Evolutionary conservation across 2,329 filamentous ascomycete species (phyloP), one percentile per base, ranked within the genome.

Genomic region (Trichoderma gracile): DNA sequence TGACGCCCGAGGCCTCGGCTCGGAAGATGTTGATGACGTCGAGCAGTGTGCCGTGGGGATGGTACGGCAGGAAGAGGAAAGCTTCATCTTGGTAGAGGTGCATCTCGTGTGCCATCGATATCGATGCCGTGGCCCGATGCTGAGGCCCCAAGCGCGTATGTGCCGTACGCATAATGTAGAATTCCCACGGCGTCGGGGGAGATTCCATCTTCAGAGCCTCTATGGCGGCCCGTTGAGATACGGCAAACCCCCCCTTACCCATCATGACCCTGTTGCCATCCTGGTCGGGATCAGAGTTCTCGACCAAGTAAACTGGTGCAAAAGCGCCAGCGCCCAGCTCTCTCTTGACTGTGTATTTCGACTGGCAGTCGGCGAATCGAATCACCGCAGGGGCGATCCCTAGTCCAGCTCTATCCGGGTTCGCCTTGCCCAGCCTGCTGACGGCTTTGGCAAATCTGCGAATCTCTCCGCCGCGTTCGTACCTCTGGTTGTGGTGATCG

Each of bases 161-260:
- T 1, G 91, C 87, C 63, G 92, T 86, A 1, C 92, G 89, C 80
- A 98, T 92, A 77, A 99, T 96, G 78, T 97, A 91, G 73, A 98
- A 99, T 74, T 99, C 95, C 95, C 95, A 99, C 0, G 91, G 84
- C 5, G 88, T 90, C 0, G 94, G 91, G 0, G 93, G 92, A 38
- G 90, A 86, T 78, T 99, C 95, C 87, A 97, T 93, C 78, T 99
- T 99, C 70, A 99, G 82, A 1, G 95, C 95, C 76, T 97, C 93
- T 5, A 95, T 82, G 1, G 80, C 68, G 49, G 80, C 80, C 47
- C 90, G 86, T 52, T 80, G 79, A 40, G 79, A 79, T 10, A 81
- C 72, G n/a, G 84, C 80, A 71, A 89, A 86, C 14, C 81, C 77
- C 33, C 87, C 84, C 71, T 86, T 87, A 63, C 88, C 86, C 84